These are phyloP conservation scores for Phytophthora pinifolia DNA, from an alignment of 352 stramenopile genomes.

Conservation along the genomic window DNA sequence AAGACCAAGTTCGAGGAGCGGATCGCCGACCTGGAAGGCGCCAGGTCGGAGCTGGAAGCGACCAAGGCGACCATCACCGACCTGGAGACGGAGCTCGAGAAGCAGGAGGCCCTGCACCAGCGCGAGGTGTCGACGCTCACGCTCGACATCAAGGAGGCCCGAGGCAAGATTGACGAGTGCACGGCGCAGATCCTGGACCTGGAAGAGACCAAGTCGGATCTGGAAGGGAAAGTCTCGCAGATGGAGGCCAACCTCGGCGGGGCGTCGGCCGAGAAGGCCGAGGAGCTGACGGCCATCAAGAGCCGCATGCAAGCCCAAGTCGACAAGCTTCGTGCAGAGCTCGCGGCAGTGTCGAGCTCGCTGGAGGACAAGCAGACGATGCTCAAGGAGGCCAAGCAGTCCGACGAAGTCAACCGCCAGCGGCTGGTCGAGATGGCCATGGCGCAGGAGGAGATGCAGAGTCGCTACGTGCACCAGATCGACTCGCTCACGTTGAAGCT, in stretches of 20 bases:
- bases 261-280: conserved; percentile 31
- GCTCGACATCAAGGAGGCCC: conserved; percentile 48
- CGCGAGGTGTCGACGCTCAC: conserved; percentile 41
- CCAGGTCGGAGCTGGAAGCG: conserved; percentile 35
- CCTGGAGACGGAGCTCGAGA: conserved; percentile 44
- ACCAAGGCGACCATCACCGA: conserved; percentile 34
- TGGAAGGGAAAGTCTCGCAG: conserved; percentile 42
- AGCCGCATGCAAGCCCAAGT: conserved; percentile 32
- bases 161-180: conserved; percentile 37
- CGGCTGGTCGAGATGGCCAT: conserved; percentile 44
- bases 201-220: conserved; percentile 33
- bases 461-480: conserved; percentile 39
- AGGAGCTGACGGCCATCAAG: conserved; percentile 27
- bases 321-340: conserved; percentile 29
- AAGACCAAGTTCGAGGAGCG: conserved; percentile 42
- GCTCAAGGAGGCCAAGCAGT: conserved; percentile 35
- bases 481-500: conserved; percentile 44
- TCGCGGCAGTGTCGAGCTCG: conserved; percentile 27
- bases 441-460: conserved; percentile 47
- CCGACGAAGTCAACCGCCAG: conserved; percentile 38
- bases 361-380: conserved; percentile 38
- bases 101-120: conserved; percentile 33
- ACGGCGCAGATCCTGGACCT: conserved; percentile 37
- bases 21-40: conserved; percentile 43
- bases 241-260: conserved; percentile 40